Conservation (phyloP, 305 asterid genomes). For the Fraxinus sp. region DNA sequence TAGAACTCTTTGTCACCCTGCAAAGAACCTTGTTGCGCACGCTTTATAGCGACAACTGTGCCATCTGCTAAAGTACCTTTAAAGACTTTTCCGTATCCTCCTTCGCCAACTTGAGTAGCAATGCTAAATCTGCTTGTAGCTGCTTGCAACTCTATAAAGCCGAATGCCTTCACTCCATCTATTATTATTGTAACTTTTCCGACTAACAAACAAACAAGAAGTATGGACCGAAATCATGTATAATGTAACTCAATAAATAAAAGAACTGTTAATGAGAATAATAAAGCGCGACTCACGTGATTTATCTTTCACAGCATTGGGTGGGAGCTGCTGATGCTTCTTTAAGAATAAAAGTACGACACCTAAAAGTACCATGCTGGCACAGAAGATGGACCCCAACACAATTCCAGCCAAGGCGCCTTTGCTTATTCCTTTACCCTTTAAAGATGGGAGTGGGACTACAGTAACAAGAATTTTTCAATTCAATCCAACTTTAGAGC, state of each 20-base stretch:
- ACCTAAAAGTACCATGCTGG: constrained; percentile 21
- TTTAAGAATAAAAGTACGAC: constrained; percentile 23
- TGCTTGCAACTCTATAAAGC: constrained; percentile 35
- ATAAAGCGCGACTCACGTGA: constrained; percentile 24
- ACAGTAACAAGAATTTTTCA: constrained; percentile 2
- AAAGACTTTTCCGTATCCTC: constrained; percentile 55
- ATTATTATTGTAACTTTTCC: constrained; percentile 39
- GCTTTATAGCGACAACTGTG: constrained; percentile 45
- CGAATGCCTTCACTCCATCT: constrained; percentile 52
- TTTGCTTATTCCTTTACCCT: constrained; percentile 38
- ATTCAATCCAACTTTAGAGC: constrained; percentile 12
- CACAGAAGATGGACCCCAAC: constrained; percentile 31
- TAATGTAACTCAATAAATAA: neutral
- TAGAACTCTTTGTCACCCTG: constrained; percentile 55
- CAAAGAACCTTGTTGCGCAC: constrained; percentile 46
- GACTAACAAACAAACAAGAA: constrained; percentile 18
- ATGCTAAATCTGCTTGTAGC: constrained; percentile 39
- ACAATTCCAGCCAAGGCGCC: constrained; percentile 45
- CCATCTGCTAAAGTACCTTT: constrained; percentile 42
- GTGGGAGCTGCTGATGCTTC: constrained; percentile 9
- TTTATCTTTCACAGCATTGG: constrained; percentile 27
- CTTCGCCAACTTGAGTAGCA: constrained; percentile 45
- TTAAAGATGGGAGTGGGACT: constrained; percentile 38
- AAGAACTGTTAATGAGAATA: neutral
- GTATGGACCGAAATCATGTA: neutral